Evolutionary conservation across 192 early-diverging fungal species (phyloP).

Genomic region (Mortierella hygrophila): DNA sequence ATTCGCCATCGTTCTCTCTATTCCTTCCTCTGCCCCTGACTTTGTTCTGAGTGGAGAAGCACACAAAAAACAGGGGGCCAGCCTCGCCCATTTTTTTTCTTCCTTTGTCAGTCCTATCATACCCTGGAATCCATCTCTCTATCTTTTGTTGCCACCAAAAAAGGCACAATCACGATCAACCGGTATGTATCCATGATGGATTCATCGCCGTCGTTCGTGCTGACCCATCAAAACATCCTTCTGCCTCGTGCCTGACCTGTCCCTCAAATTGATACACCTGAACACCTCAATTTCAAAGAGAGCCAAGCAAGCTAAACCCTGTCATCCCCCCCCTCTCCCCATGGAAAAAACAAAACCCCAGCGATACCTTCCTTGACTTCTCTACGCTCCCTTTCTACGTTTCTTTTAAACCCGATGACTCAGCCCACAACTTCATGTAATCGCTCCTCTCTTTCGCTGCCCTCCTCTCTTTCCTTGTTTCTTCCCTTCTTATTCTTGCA

Average conservation of each 20-base stretch:
- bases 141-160: background rate
- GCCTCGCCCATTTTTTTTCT: too few relatives aligned
- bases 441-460: background rate
- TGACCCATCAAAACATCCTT: too few relatives aligned
- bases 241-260: too few relatives aligned
- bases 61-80: too few relatives aligned
- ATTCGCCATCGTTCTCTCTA: background rate
- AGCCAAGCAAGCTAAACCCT: background rate
- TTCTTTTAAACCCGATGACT: background rate
- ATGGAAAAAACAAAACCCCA: background rate
- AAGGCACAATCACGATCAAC: background rate
- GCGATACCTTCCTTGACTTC: background rate
- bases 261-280: too few relatives aligned
- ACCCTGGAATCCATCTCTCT: too few relatives aligned
- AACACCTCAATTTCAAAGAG: too few relatives aligned
- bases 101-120: too few relatives aligned
- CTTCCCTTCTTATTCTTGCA: conserved; percentile 7
- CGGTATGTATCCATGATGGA: too few relatives aligned
- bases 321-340: background rate
- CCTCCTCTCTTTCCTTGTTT: background rate
- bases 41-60: background rate
- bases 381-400: background rate
- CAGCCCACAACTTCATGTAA: background rate
- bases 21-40: background rate
- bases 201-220: too few relatives aligned